Percentiles rank a stretch among this genome's conserved stretches.
Evolutionary conservation across 139 green algal genomes (phyloP).

Genomic region (Picochlorum costavermella): DNA sequence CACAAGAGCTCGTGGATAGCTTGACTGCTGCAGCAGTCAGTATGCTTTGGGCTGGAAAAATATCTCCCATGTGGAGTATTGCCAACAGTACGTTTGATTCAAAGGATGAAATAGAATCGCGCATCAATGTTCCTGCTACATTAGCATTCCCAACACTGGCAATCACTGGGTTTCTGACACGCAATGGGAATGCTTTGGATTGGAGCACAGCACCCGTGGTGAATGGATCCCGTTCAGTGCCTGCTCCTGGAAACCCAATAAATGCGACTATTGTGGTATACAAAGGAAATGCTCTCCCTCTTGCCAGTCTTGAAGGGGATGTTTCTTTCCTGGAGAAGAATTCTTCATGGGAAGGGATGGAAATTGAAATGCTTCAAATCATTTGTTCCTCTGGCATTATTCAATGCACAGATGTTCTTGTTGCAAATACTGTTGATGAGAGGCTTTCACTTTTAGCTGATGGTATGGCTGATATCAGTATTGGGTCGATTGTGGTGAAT

Average conservation of each 20-base stretch:
- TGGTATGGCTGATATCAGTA: neutral
- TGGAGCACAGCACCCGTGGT: neutral
- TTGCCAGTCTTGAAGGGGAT: neutral
- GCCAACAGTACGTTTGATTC: neutral
- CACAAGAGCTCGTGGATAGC: neutral
- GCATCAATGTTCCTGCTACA: neutral
- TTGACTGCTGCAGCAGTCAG: neutral
- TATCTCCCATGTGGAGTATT: neutral
- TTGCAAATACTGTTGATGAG: conserved; percentile 2
- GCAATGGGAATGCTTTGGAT: neutral
- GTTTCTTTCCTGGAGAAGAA: neutral
- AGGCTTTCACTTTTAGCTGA: neutral
- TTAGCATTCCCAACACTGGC: neutral
- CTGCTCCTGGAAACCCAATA: neutral
- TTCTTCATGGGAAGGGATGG: neutral
- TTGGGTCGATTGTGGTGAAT: conserved; percentile 1
- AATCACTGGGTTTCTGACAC: neutral
- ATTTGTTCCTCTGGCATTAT: neutral
- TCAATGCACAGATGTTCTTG: neutral
- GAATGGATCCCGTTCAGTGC: neutral
- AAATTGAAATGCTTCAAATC: conserved; percentile 1
- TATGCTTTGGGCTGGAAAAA: neutral
- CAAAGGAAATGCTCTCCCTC: conserved; percentile 1
- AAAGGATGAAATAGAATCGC: neutral
- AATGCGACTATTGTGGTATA: neutral